A percentile compares a stretch with the other conserved stretches of the same genome.
Conservation (phyloP, 768 basidiomycete genomes). For the Leccinellum rugosiceps region DNA sequence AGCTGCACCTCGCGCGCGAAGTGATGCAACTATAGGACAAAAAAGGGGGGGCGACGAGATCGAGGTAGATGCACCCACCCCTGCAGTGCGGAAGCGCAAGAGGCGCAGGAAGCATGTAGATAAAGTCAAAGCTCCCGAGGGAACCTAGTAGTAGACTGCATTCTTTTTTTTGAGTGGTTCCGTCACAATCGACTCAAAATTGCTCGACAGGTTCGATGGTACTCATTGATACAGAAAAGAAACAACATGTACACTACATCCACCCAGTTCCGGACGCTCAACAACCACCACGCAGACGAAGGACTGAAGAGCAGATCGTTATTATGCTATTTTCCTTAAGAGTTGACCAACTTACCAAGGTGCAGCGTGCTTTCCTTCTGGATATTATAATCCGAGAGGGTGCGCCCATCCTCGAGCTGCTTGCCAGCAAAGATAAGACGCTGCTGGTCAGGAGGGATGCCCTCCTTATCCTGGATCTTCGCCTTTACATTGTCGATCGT, state of each 20-base stretch:
- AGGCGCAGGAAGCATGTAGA: conserved; percentile 15
- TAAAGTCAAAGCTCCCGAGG: background rate
- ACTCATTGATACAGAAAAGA: conserved; percentile 1
- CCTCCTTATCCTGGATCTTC: conserved; percentile 80
- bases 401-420: conserved; percentile 76
- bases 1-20: conserved; percentile 30
- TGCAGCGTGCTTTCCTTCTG: conserved; percentile 74
- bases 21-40: background rate
- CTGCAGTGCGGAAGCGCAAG: conserved; percentile 20
- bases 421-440: conserved; percentile 80
- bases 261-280: conserved; percentile 26
- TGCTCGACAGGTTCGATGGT: background rate
- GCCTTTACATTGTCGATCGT: conserved; percentile 77
- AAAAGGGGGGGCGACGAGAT: conserved; percentile 17
- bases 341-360: conserved; percentile 33
- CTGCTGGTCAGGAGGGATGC: conserved; percentile 76
- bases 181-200: background rate
- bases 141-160: background rate
- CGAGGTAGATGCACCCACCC: background rate
- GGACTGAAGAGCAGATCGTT: conserved; percentile 36
- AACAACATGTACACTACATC: background rate
- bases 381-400: conserved; percentile 74
- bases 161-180: background rate
- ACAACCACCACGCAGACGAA: conserved; percentile 78
- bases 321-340: background rate